Conservation (phyloP, 805 yeast species). For the Wickerhamomyces sydowiorum region DNA sequence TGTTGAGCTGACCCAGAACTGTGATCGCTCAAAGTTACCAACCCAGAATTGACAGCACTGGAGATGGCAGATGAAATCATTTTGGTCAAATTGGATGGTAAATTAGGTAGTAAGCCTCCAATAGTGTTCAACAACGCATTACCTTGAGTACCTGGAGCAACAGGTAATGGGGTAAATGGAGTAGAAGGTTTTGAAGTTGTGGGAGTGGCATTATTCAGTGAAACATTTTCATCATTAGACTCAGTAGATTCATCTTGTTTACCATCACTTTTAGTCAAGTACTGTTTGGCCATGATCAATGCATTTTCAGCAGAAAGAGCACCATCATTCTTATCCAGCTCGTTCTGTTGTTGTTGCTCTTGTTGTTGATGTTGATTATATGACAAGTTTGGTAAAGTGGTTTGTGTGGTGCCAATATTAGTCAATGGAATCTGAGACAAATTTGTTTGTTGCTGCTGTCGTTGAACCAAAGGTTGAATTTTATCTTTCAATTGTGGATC, state of each 20-base stretch:
- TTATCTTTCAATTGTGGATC: neutral
- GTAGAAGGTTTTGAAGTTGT: neutral
- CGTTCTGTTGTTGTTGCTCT: neutral
- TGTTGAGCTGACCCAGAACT: conserved; percentile 1
- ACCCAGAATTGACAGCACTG: conserved; percentile 11
- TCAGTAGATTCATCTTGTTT: neutral
- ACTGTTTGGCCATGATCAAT: neutral
- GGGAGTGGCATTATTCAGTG: neutral
- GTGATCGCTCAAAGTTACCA: neutral
- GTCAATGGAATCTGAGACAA: too few relatives aligned
- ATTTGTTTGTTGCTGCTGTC: too few relatives aligned
- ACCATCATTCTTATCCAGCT: neutral
- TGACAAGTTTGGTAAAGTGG: neutral
- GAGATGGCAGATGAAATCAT: conserved; percentile 20
- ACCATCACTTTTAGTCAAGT: neutral
- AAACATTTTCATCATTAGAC: neutral
- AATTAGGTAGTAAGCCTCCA: conserved; percentile 17
- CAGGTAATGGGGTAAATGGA: conserved; percentile 7
- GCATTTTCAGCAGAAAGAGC: conserved; percentile 1
- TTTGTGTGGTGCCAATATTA: neutral
- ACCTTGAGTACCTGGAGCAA: conserved; percentile 14
- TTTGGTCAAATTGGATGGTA: conserved; percentile 18
- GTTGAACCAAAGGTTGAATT: too few relatives aligned
- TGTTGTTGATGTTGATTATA: neutral
- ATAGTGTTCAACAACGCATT: conserved; percentile 15